Base-by-base conservation (phyloP, 192 early-diverging fungal species). In the Rhizophagus sp. region DNA sequence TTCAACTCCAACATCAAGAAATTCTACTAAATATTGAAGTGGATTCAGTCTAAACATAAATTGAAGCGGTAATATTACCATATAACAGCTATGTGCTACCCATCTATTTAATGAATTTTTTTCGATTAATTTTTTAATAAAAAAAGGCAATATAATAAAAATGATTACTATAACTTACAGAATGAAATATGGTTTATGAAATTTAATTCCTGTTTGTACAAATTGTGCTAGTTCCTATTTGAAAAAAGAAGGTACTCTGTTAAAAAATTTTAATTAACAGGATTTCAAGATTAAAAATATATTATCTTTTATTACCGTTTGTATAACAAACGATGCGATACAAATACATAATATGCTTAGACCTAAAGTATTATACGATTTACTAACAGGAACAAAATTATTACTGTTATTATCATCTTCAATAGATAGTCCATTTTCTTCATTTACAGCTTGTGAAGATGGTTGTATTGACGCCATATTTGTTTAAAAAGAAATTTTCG, bases 121-220 rank as follows among this genome's bases (percentile, higher is more conserved):
- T 22, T 69, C 41, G 1, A 22, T 34, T 30, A 69, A 7, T 44
- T 70, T 22, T n/a, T 41, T 12, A 70, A 36, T 11, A 0, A 17
- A n/a, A n/a, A 63, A 50, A 22, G 36, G 78, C 69, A 6, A 79
- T 19, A 50, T 57, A 52, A 66, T 75, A 82, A 2, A 77, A 67
- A 25, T 64, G n/a, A 22, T 62, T 79, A 79, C 24, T 76, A 39
- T 50, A 73, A 87, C 85, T 74, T 88, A 90, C 77, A 92, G 77
- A 57, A 92, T 85, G 77, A 92, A 88, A 79, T 89, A 90, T n/a
- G 91, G 91, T 77, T 92, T 92, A 6, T 84, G 82, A 34, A 84
- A 92, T 17, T 87, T 83, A 63, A 84, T 86, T 2, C 83, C 85
- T 52, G 82, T 85, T 64, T 92, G 90, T 11, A 92, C 89, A 72